Base-by-base conservation (phyloP, 2,329 filamentous ascomycete genomes). In the Dothiorella sarmentorum region DNA sequence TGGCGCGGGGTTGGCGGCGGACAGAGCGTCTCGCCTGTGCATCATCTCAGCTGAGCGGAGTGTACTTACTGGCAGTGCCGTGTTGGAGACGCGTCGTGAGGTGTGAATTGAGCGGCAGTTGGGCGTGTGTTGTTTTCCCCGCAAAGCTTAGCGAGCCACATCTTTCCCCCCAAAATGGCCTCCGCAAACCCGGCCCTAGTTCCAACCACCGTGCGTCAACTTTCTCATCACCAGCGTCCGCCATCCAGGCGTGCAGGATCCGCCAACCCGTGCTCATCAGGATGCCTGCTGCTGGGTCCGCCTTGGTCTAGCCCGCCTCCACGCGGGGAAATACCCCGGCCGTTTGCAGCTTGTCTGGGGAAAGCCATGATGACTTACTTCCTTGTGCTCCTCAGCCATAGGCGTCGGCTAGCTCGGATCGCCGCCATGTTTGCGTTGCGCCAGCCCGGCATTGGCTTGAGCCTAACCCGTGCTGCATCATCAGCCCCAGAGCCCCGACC, bases 321-420 rank as follows among this genome's bases (percentile, higher is more conserved):
- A 26, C 52, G 52, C 52, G 52, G 31, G 52, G 52, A 56, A 56
- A 56, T 56, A 43, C 35, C 38, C 37, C 52, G 52, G 52, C 52
- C 38, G 37, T 56, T 56, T 56, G 37, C n/a, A n/a, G n/a, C n/a
- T n/a, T 26, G 27, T 44, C 52, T 56, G 52, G 52, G 52, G 37
- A 18, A 56, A 42, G 24, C 52, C 24, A 17, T 35, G 18, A 22
- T 18, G 51, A n/a, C 24, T 7, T 7, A 13, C 22, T 9, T n/a
- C 27, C 7, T 9, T 15, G 15, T 35, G 10, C 6, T 24, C 17
- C 29, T 22, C 17, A 22, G 38, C 33, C 38, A 3, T 7, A 11
- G 9, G 17, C 52, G 11, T 27, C 40, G 40, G 37, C 29, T 35
- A 10, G 31, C 20, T 43, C 38, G 40, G 37, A 56, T 43, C 52